Percentiles rank a stretch among this genome's conserved stretches.
phyloP scores from a whole-genome alignment of 257 asterid genomes.

The Gentiana dahurica region DNA sequence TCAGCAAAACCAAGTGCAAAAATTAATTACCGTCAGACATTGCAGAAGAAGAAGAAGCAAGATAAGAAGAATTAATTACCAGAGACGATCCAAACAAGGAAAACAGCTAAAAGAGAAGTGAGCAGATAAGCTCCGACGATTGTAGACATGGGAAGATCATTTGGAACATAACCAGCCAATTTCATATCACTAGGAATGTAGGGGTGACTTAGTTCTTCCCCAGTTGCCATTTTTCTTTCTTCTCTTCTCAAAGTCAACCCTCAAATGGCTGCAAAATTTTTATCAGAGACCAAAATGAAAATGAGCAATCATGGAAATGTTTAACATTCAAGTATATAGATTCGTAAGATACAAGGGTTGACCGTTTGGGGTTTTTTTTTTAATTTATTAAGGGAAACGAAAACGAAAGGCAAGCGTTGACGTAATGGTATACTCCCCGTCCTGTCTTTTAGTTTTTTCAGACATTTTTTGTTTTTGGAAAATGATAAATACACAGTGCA shows the following conservation, averaged over 20 bases:
- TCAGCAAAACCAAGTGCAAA: background rate
- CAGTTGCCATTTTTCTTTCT: constrained; percentile 1
- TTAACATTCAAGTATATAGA: too few relatives aligned
- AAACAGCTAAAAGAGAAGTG: constrained; percentile 43
- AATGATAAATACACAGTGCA: too few relatives aligned
- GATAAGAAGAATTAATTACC: constrained; percentile 24
- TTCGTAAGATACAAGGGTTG: too few relatives aligned
- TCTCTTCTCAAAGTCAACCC: constrained; percentile 3
- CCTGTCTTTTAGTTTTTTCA: too few relatives aligned
- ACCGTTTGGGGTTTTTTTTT: too few relatives aligned
- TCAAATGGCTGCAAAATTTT: constrained; percentile 3
- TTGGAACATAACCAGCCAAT: constrained; percentile 50
- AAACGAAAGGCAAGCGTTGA: too few relatives aligned
- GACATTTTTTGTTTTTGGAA: too few relatives aligned
- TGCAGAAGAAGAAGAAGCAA: background rate
- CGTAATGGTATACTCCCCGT: too few relatives aligned
- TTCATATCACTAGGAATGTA: constrained; percentile 54
- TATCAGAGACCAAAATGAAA: too few relatives aligned
- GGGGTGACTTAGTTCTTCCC: constrained; percentile 42
- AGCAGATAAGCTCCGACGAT: constrained; percentile 44
- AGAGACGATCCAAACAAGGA: constrained; percentile 74
- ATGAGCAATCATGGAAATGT: too few relatives aligned
- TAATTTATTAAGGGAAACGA: too few relatives aligned
- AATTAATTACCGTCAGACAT: background rate
- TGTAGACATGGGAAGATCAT: constrained; percentile 45